Conservation (phyloP, 192 early-diverging fungal species). For the Chytriomyces confervae region DNA sequence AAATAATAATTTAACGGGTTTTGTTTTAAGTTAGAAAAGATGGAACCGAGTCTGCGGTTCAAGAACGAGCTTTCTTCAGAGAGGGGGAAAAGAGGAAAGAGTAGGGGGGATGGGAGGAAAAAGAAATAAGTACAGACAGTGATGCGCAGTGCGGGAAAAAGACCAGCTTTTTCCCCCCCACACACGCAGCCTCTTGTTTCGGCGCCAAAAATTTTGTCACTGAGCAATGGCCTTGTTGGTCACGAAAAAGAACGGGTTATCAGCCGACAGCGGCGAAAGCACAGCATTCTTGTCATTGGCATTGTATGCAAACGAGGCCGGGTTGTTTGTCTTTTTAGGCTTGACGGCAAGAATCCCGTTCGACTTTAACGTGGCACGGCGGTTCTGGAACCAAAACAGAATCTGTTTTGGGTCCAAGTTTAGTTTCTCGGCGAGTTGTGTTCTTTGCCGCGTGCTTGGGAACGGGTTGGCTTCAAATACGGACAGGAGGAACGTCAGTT, state of each 20-base stretch:
- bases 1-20: background rate
- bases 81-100: too few relatives aligned
- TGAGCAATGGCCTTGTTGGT: background rate
- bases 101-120: too few relatives aligned
- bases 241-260: constrained; percentile 16
- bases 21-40: too few relatives aligned
- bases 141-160: too few relatives aligned
- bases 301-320: background rate
- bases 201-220: too few relatives aligned
- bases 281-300: background rate
- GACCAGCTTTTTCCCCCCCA: too few relatives aligned
- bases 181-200: too few relatives aligned
- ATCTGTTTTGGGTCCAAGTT: constrained; percentile 91
- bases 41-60: too few relatives aligned
- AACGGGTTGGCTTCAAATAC: constrained; percentile 84
- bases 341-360: constrained; percentile 23
- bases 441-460: constrained; percentile 84
- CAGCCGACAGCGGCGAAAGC: background rate
- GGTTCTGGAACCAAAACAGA: constrained; percentile 98
- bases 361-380: constrained; percentile 50
- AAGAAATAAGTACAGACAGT: too few relatives aligned
- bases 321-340: constrained; percentile 7
- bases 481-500: constrained; percentile 70
- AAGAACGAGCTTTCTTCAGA: too few relatives aligned
- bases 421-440: constrained; percentile 75